A percentile compares a stretch with the other conserved stretches of the same genome.
Evolutionary conservation across 75 land plant genomes (phyloP).

Genomic region (Cryptomeria japonica): DNA sequence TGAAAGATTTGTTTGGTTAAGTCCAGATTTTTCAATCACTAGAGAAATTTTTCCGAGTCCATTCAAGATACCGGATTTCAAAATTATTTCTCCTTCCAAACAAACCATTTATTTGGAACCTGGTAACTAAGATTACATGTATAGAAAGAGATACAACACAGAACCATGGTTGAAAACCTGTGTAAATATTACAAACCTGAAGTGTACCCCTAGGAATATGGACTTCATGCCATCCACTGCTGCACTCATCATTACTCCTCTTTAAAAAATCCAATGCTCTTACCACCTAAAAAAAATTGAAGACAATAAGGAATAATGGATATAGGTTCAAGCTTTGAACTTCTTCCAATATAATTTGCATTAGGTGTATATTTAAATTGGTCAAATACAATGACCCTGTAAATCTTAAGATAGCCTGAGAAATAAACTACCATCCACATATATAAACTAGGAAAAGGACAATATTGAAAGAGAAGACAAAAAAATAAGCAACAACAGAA

Average conservation of each 20-base stretch:
- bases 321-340: not conserved
- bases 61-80: too few relatives aligned
- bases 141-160: not conserved
- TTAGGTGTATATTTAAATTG: not conserved
- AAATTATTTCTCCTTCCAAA: too few relatives aligned
- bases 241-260: conserved; percentile 36
- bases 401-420: not conserved
- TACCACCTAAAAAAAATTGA: conserved; percentile 52
- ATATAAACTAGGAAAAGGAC: not conserved
- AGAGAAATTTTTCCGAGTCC: too few relatives aligned
- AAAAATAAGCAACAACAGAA: not conserved
- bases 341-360: not conserved
- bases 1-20: too few relatives aligned
- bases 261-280: conserved; percentile 67
- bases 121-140: too few relatives aligned
- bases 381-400: not conserved
- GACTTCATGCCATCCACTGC: conserved; percentile 56
- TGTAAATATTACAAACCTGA: conserved; percentile 59
- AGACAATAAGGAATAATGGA: not conserved
- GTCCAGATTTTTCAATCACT: too few relatives aligned
- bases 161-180: not conserved
- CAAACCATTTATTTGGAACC: too few relatives aligned
- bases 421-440: not conserved
- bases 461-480: not conserved
- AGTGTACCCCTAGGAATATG: conserved; percentile 88